Base-by-base conservation (phyloP, 106 monocot genomes). In the Dactylorhiza incarnata region DNA sequence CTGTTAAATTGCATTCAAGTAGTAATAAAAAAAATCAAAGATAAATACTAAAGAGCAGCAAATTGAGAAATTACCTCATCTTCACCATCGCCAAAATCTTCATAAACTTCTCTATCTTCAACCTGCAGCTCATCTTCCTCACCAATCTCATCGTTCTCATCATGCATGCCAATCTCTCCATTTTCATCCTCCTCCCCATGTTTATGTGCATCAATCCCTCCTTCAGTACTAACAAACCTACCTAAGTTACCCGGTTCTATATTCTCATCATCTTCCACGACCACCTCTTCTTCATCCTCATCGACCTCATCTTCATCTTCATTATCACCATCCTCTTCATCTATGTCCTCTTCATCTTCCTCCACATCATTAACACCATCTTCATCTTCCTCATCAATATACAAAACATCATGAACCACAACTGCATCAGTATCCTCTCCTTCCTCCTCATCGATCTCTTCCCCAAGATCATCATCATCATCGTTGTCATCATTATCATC, bases 21-120 rank as follows among this genome's bases (percentile, higher is more conserved):
- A 45, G 37, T 45, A 15, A 65, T 25, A 68, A 14, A 44, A 7
- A 25, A 25, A 25, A 6, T 50, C 49, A 50, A 16, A 63, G 63
- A 11, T 4, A 63, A n/a, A n/a, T n/a, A n/a, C n/a, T n/a, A n/a
- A n/a, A n/a, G n/a, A n/a, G n/a, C n/a, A n/a, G n/a, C n/a, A 25
- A 49, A 69, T 63, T 45, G 29, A n/a, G 45, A 83, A 69, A 79
- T 81, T 83, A 94, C 94, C 94, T 94, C 92, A 80, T 92, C 95
- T 55, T 88, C 86, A 48, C 81, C 88, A 24, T 89, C 84, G 12
- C 75, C 78, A 79, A 67, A 46, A 71, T 71, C 89, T 7, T 83
- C 84, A 29, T 83, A 86, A 23, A 37, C 74, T 10, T 85, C 82
- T 43, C 71, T 25, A 16, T 81, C 88, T 7, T 86, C 85, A 10